Evolutionary conservation across 495 filamentous ascomycete species (phyloP).

Genomic region (Clavariopsis aquatica): DNA sequence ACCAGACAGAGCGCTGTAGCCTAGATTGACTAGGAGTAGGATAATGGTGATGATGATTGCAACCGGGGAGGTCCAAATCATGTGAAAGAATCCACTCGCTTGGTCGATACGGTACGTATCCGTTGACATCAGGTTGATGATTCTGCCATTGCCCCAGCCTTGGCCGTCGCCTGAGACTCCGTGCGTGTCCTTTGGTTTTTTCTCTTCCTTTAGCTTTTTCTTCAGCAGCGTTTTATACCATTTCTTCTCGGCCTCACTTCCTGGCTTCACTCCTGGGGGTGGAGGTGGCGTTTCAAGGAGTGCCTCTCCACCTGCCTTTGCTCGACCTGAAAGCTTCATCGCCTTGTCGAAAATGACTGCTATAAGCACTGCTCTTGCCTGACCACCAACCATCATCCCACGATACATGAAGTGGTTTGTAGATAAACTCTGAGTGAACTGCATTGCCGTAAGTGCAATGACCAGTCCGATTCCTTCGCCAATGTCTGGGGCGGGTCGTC

Average conservation of each 20-base stretch:
- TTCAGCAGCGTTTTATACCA: conserved; percentile 50
- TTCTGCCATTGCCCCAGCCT: conserved; percentile 88
- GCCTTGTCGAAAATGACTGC: conserved; percentile 53
- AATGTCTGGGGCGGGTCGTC: conserved; percentile 38
- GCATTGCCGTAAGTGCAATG: conserved; percentile 46
- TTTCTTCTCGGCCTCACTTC: conserved; percentile 50
- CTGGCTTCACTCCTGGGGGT: conserved; percentile 43
- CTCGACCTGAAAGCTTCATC: conserved; percentile 48
- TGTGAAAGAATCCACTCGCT: conserved; percentile 82
- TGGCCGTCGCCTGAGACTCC: conserved; percentile 64
- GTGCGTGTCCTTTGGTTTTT: conserved; percentile 46
- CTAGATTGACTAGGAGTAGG: conserved; percentile 79
- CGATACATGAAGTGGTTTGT: conserved; percentile 51
- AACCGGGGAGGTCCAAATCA: conserved; percentile 83
- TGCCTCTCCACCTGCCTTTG: conserved; percentile 47
- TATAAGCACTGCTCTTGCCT: conserved; percentile 47
- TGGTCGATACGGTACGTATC: conserved; percentile 89
- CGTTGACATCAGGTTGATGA: conserved; percentile 89
- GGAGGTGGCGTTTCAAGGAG: conserved; percentile 38
- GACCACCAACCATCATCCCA: conserved; percentile 48
- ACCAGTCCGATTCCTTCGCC: conserved; percentile 47
- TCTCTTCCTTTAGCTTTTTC: conserved; percentile 45
- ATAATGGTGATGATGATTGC: conserved; percentile 74
- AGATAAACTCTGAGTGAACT: conserved; percentile 44
- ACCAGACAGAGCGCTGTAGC: conserved; percentile 83